Evolutionary conservation across 306 rosid genomes (phyloP), one percentile per base, ranked within the genome.

Genomic region (Dalbergia cochinchinensis): DNA sequence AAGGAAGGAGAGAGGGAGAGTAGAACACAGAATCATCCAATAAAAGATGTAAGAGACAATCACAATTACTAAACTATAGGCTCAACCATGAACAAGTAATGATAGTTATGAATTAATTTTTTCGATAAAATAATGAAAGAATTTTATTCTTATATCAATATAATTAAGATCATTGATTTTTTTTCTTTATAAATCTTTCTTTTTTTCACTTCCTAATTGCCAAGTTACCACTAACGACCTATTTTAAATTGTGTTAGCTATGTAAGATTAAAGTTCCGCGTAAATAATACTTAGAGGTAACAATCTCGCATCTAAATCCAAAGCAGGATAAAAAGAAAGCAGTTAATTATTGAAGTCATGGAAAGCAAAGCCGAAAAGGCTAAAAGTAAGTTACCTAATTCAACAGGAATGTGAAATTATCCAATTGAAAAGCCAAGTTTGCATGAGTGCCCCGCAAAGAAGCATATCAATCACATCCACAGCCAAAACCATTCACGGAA

Each of bases 401-500:
- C 6, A 58, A 34, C 47, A 33, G 3, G 76, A 78, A 71, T 72
- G 79, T 66, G 76, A 66, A 73, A 58, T 50, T 66, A 66, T 60
- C 54, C 67, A 66, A 16, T n/a, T 58, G 80, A 48, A 73, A 33
- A n/a, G 31, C 47, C 35, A 19, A 5, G 16, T 48, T 62, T 70
- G 63, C 78, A 55, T 77, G 85, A 58, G 59, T 69, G 57, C 20
- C 77, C 54, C 26, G 53, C 71, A 71, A 82, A 39, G 47, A 44
- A 62, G 55, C 15, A 47, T 31, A 22, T 51, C 65, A 26, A 22
- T 51, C 65, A 26, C 47, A 11, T 60, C 65, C 42, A 39, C 58
- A 70, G 61, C 81, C 45, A 71, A 26, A 26, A 79, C 41, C 22
- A 73, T 42, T 69, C 84, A 79, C 86, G 80, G 83, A 73, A 39